phyloP scores from a whole-genome alignment of 352 stramenopile genomes.

The Globisporangium iwayamae region DNA sequence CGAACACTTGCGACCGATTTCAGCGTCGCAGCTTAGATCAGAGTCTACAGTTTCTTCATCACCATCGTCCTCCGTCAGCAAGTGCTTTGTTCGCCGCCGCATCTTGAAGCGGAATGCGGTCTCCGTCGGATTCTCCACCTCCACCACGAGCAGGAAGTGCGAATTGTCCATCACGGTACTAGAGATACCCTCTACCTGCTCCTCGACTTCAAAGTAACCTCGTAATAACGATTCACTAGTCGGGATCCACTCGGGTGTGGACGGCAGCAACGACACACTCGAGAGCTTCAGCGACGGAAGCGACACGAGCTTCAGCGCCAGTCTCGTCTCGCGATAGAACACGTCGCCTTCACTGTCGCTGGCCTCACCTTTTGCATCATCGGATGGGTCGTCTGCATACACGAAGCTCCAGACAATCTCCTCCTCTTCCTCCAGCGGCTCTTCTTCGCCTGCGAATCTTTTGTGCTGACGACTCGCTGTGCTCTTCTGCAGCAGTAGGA shows the following conservation, averaged over 20 bases:
- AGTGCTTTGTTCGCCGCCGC: neutral
- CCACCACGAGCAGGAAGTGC: constrained; percentile 41
- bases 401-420: constrained; percentile 64
- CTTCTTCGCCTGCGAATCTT: constrained; percentile 4
- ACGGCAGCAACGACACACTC: constrained; percentile 33
- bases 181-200: neutral
- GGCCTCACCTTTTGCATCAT: neutral
- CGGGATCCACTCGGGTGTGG: constrained; percentile 18
- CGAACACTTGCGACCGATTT: constrained; percentile 51
- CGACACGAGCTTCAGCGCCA: constrained; percentile 40
- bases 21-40: constrained; percentile 22
- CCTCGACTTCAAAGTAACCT: neutral
- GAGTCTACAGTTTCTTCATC: neutral
- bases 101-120: constrained; percentile 58
- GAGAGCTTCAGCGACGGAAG: constrained; percentile 51
- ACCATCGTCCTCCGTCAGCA: neutral
- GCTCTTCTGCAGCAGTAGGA: constrained; percentile 26
- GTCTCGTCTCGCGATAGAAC: constrained; percentile 56
- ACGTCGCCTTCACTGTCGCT: constrained; percentile 13
- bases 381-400: constrained; percentile 28
- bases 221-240: neutral
- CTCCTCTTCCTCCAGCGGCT: constrained; percentile 30
- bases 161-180: constrained; percentile 41
- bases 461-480: constrained; percentile 2
- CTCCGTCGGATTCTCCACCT: constrained; percentile 69